Evolutionary conservation across 2,329 filamentous ascomycete genomes (phyloP).

Genomic region (Ophiostoma australiae): DNA sequence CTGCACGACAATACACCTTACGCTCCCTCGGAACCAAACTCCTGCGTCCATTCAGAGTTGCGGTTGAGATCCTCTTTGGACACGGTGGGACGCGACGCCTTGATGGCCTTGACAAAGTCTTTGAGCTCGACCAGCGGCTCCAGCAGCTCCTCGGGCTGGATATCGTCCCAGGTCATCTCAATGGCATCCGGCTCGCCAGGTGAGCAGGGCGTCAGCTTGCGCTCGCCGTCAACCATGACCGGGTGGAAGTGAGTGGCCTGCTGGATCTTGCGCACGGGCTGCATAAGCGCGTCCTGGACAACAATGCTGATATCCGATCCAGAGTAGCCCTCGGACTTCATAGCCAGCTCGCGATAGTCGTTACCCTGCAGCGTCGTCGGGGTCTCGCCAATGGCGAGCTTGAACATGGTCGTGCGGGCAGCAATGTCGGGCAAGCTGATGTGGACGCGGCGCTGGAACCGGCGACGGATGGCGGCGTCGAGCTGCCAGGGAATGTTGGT

Average conservation of each 20-base stretch:
- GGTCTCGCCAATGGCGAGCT: slow-evolving; percentile 87
- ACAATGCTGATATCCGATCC: slow-evolving; percentile 94
- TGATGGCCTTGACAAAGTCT: slow-evolving; percentile 91
- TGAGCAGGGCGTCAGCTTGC: slow-evolving; percentile 82
- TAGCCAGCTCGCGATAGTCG: slow-evolving; percentile 75
- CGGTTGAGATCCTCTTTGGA: slow-evolving; percentile 76
- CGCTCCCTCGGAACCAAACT: slow-evolving; percentile 88
- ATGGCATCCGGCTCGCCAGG: slow-evolving; percentile 79
- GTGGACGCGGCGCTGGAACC: slow-evolving; percentile 93
- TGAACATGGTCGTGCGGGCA: slow-evolving; percentile 90
- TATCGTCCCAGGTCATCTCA: slow-evolving; percentile 90
- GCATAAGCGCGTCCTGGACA: slow-evolving; percentile 95
- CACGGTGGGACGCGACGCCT: slow-evolving; percentile 82
- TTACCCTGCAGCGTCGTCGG: slow-evolving; percentile 73
- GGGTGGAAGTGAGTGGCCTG: slow-evolving; percentile 97
- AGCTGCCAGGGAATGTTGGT: slow-evolving; percentile 99
- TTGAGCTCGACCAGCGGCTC: slow-evolving; percentile 83
- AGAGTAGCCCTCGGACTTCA: slow-evolving; percentile 87
- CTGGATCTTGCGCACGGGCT: slow-evolving; percentile 92
- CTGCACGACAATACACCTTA: slow-evolving; percentile 29
- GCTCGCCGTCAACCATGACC: slow-evolving; percentile 62
- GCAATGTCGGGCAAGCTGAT: slow-evolving; percentile 85
- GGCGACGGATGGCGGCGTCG: slow-evolving; percentile 88
- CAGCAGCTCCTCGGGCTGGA: slow-evolving; percentile 76
- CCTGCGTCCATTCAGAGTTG: slow-evolving; percentile 89